These are phyloP conservation scores for Quercus bicolor DNA, from an alignment of 306 rosid species.

Conservation along the genomic window DNA sequence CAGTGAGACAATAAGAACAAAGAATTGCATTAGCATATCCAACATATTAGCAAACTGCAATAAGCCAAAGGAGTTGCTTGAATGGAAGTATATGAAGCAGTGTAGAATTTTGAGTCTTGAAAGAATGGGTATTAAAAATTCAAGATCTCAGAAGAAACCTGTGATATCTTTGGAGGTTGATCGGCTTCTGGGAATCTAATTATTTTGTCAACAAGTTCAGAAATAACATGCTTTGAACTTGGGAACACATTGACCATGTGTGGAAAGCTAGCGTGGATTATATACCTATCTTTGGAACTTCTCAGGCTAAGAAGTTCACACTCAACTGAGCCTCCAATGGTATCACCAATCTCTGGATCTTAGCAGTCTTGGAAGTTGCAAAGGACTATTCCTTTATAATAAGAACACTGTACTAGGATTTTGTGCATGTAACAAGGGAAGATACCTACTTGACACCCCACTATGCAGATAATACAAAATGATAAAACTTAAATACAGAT, in stretches of 20 bases:
- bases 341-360: conserved; percentile 3
- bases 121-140: not conserved
- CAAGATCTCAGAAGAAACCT: not conserved
- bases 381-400: not conserved
- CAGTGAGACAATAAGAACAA: not conserved
- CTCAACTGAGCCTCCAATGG: not conserved
- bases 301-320: no score
- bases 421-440: not conserved
- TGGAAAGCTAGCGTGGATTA: not conserved
- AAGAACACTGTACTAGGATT: not conserved
- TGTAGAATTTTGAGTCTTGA: not conserved
- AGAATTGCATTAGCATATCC: conserved; percentile 6
- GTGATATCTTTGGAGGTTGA: not conserved
- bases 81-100: not conserved
- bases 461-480: no score
- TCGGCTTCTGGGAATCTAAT: not conserved
- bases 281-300: not conserved
- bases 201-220: not conserved
- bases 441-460: no score
- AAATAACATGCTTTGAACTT: not conserved
- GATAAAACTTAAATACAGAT: no score
- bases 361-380: not conserved
- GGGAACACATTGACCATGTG: not conserved
- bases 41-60: not conserved
- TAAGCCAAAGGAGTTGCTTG: not conserved